Percentiles rank a stretch among this genome's conserved stretches.
These are phyloP conservation scores for Acacia acuminata DNA, from an alignment of 306 rosid species.

Conservation along the genomic window DNA sequence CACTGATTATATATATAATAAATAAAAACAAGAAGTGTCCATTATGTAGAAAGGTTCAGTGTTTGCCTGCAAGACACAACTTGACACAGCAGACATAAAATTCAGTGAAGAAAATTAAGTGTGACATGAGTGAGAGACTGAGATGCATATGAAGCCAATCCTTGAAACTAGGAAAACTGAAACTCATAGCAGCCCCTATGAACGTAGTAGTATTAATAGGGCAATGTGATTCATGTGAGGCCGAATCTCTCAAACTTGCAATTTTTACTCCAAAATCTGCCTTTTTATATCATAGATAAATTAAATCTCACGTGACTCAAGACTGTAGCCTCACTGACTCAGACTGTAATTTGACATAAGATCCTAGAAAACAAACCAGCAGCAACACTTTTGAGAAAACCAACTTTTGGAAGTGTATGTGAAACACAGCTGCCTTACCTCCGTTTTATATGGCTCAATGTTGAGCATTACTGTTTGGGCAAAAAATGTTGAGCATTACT, in stretches of 20 bases:
- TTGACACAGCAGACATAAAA: conserved; percentile 8
- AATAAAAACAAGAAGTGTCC: not conserved
- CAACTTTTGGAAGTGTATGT: conserved; percentile 14
- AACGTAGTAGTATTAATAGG: not conserved
- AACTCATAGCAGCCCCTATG: conserved; percentile 34
- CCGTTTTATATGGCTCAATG: not conserved
- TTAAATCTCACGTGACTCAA: conserved; percentile 40
- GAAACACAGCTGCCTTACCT: conserved; percentile 1
- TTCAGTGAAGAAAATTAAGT: conserved; percentile 2
- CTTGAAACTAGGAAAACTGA: conserved; percentile 33
- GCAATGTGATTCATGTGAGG: conserved; percentile 8
- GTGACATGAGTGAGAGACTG: conserved; percentile 2
- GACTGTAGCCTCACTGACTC: conserved; percentile 6
- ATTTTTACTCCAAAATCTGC: not conserved
- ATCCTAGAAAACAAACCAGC: conserved; percentile 35
- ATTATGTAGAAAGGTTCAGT: not conserved
- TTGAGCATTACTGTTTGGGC: too few relatives aligned
- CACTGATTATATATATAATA: not conserved
- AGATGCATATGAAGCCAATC: conserved; percentile 22
- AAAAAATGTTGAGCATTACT: not conserved
- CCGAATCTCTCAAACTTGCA: not conserved
- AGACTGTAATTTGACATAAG: not conserved
- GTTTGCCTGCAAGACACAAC: not conserved
- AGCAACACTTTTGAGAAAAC: conserved; percentile 11
- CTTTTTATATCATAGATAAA: not conserved